Evolutionary conservation across 768 basidiomycete species (phyloP).

Genomic region (Mycena haematopus): DNA sequence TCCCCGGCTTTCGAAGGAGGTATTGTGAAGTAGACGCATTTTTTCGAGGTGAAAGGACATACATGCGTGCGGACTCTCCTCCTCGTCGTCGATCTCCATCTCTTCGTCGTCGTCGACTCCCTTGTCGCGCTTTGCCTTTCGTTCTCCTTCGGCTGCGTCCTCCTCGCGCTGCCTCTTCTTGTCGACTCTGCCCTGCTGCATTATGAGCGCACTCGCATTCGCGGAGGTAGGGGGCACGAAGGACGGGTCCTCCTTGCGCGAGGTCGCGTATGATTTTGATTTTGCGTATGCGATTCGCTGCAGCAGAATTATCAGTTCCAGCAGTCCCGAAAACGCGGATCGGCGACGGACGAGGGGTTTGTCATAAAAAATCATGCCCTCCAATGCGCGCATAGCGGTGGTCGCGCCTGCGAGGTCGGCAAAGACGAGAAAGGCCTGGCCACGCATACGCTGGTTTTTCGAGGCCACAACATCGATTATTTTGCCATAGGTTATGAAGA

Average conservation of each 20-base stretch:
- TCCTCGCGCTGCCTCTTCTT: conserved; percentile 77
- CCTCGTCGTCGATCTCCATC: conserved; percentile 94
- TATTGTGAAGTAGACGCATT: conserved; percentile 40
- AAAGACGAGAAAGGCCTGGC: conserved; percentile 97
- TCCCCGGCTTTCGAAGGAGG: conserved; percentile 42
- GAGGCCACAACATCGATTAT: conserved; percentile 93
- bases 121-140: conserved; percentile 73
- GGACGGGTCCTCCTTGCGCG: conserved; percentile 77
- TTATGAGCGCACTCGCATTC: conserved; percentile 57
- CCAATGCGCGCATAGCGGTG: conserved; percentile 89
- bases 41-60: conserved; percentile 41
- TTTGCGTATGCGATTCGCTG: conserved; percentile 94
- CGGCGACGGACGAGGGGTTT: conserved; percentile 78
- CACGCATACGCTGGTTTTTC: conserved; percentile 84
- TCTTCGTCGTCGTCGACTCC: conserved; percentile 81
- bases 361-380: conserved; percentile 93
- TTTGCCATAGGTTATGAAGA: conserved; percentile 94
- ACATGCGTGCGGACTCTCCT: conserved; percentile 57
- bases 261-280: conserved; percentile 85
- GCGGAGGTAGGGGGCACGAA: conserved; percentile 77
- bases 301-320: conserved; percentile 14
- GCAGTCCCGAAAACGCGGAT: background rate
- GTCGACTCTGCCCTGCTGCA: conserved; percentile 47
- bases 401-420: conserved; percentile 90
- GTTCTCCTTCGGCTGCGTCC: conserved; percentile 57